Evolutionary conservation across 2,329 filamentous ascomycete species (phyloP).

Genomic region (Coniochaeta prunicola): DNA sequence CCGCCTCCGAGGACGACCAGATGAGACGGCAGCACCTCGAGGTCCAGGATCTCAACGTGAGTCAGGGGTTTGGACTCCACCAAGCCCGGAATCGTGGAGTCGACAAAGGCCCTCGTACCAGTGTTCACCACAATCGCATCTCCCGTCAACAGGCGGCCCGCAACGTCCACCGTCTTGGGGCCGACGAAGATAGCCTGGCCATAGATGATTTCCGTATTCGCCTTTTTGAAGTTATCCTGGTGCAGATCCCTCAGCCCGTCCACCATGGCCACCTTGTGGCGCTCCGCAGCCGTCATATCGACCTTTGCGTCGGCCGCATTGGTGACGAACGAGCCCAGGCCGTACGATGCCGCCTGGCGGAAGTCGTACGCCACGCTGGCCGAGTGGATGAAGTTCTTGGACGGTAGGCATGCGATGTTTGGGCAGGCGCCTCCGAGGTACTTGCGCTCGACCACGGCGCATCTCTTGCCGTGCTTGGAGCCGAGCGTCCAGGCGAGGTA

Average conservation of each 20-base stretch:
- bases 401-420: slow-evolving; percentile 49
- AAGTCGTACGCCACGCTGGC: slow-evolving; percentile 40
- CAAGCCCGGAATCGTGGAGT: slow-evolving; percentile 27
- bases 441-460: slow-evolving; percentile 36
- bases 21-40: slow-evolving; percentile 35
- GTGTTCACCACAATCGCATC: slow-evolving; percentile 38
- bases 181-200: slow-evolving; percentile 37
- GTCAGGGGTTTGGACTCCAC: slow-evolving; percentile 34
- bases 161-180: slow-evolving; percentile 28
- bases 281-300: slow-evolving; percentile 40
- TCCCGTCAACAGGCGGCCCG: slow-evolving; percentile 24
- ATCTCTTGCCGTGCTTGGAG: slow-evolving; percentile 31
- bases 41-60: slow-evolving; percentile 29
- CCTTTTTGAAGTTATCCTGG: slow-evolving; percentile 31
- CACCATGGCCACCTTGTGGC: slow-evolving; percentile 47
- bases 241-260: slow-evolving; percentile 28
- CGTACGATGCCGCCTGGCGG: slow-evolving; percentile 34
- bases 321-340: slow-evolving; percentile 21
- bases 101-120: slow-evolving; percentile 31
- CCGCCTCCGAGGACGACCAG: slow-evolving; percentile 45
- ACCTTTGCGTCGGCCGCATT: slow-evolving; percentile 24
- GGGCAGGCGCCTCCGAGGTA: slow-evolving; percentile 45
- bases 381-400: slow-evolving; percentile 49
- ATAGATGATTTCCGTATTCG: not conserved
- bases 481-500: slow-evolving; percentile 39